Evolutionary conservation across 2,329 filamentous ascomycete genomes (phyloP), one percentile per base, ranked within the genome.

Genomic region (Pseudogymnoascus sp.): DNA sequence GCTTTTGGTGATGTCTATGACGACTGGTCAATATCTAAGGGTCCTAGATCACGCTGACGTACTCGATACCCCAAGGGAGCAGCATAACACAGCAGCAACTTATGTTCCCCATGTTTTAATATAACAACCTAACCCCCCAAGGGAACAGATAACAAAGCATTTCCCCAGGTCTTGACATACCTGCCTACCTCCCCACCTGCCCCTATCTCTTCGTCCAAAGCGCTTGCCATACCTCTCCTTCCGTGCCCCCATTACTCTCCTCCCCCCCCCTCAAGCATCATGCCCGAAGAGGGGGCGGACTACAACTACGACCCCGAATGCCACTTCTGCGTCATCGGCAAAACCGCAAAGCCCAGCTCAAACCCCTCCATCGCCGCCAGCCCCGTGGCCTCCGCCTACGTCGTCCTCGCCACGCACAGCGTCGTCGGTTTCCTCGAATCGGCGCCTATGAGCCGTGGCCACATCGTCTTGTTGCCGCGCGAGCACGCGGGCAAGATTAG

Each of bases 381-480:
- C 10, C 66, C 73, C 1, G 63, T 73, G 23, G 76, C 78, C 0
- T 68, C 80, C 10, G 78, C 83, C 16, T 86, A 83, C 70, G 70
- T 96, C 29, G 82, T 96, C 42, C 83, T 96, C 65, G 90, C 89
- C 1, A 93, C 90, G 0, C 84, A 85, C 1, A 75, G 85, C 65
- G 84, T 95, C 23, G 77, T 96, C 66, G 91, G 91, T 57, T 96
- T 97, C 76, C 82, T 97, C 70, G 93, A 97, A 77, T 95, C 96
- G 72, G 83, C 93, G 77, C 93, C 93, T 1, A 84, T 97, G 61
- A 88, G 89, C 0, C 80, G 79, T 1, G 92, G 91, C 3, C 93
- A 97, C 79, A 77, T 96, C 8, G 83, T 97, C 0, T 81, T 97
- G 39, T 89, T 87, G 65, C 88, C 91, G 5, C 83, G 93, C 45